Evolutionary conservation across 371 early-diverging fungal genomes (phyloP).

Genomic region (Funneliformis caledonium): DNA sequence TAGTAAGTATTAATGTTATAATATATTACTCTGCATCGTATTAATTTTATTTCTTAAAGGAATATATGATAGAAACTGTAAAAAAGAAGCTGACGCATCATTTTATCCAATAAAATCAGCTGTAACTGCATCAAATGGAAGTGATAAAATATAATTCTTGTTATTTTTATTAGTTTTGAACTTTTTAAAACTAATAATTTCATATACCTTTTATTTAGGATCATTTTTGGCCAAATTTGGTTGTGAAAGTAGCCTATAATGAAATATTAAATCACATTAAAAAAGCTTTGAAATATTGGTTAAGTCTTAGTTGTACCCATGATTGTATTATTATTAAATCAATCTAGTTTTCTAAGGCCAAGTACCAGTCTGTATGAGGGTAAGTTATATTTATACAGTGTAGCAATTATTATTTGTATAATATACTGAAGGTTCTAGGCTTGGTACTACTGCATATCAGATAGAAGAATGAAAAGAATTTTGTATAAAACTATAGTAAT

Average conservation of each 20-base stretch:
- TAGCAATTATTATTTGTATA: conserved; percentile 30
- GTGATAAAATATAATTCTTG: conserved; percentile 29
- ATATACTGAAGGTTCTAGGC: conserved; percentile 5
- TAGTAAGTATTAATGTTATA: conserved; percentile 29
- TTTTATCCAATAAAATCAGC: conserved; percentile 25
- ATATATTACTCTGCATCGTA: conserved; percentile 15
- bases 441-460: conserved; percentile 19
- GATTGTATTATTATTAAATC: conserved; percentile 34
- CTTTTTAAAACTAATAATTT: conserved; percentile 30
- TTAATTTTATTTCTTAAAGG: conserved; percentile 35
- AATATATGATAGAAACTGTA: conserved; percentile 15
- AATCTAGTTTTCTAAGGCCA: conserved; percentile 8
- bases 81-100: conserved; percentile 27
- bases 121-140: conserved; percentile 23
- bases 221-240: conserved; percentile 16
- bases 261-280: conserved; percentile 28
- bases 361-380: conserved; percentile 14
- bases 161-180: conserved; percentile 32
- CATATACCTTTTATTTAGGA: conserved; percentile 15
- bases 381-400: conserved; percentile 33
- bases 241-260: conserved; percentile 30
- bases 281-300: conserved; percentile 24
- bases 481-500: conserved; percentile 13
- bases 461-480: neutral
- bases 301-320: conserved; percentile 19